Conservation (phyloP, 2,329 filamentous ascomycete genomes). For the Colletotrichum siamense region DNA sequence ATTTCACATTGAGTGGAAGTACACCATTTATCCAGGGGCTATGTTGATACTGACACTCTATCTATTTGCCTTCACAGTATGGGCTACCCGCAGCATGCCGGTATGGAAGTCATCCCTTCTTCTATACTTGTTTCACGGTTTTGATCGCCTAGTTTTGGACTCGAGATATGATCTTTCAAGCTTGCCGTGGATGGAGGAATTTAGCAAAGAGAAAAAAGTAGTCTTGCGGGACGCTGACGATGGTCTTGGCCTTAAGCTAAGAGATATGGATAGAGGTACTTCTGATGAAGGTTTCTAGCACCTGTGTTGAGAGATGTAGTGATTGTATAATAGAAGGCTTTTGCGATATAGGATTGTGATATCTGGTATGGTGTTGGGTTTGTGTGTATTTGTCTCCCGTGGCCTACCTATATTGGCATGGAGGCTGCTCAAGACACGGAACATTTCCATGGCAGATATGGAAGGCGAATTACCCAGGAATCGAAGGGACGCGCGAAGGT, state of each 20-base stretch:
- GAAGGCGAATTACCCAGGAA: no score
- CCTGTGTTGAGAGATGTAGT: no score
- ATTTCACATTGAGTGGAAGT: not conserved
- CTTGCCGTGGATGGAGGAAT: not conserved
- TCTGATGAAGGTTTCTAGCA: not conserved
- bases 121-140: not conserved
- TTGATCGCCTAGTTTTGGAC: not conserved
- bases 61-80: not conserved
- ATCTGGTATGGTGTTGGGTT: no score
- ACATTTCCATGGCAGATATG: no score
- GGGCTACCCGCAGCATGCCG: not conserved
- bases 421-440: no score
- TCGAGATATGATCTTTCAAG: not conserved
- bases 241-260: slow-evolving; percentile 8
- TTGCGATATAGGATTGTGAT: no score
- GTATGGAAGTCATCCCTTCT: not conserved
- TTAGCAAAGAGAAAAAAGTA: not conserved
- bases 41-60: not conserved
- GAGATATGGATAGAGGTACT: not conserved
- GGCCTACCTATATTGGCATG: no score
- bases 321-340: no score
- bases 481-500: no score
- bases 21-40: not conserved
- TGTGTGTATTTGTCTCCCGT: no score
- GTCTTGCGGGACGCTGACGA: not conserved